These are phyloP conservation scores for Calophaca sinica DNA, from an alignment of 306 rosid species.

Conservation along the genomic window DNA sequence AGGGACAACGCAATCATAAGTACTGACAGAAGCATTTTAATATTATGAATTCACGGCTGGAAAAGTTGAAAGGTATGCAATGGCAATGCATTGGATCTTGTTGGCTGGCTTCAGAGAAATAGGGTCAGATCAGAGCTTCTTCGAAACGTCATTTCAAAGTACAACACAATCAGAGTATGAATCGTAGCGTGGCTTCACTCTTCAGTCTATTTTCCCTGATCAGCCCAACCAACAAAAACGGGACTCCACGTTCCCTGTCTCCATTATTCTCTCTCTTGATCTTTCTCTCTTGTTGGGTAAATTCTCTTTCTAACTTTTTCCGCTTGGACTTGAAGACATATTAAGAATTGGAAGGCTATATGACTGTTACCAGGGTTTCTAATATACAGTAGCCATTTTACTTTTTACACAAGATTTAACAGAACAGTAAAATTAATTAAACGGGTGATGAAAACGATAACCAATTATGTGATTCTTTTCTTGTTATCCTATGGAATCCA, in stretches of 20 bases:
- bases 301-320: slow-evolving; percentile 1
- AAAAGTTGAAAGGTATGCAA: slow-evolving; percentile 9
- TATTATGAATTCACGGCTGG: no score
- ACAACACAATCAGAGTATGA: slow-evolving; percentile 52
- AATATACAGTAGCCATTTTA: not conserved
- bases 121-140: not conserved
- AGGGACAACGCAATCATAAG: slow-evolving; percentile 38
- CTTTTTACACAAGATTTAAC: not conserved
- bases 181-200: slow-evolving; percentile 53
- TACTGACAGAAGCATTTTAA: not conserved
- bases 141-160: slow-evolving; percentile 76
- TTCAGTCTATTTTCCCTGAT: slow-evolving; percentile 38
- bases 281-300: slow-evolving; percentile 2
- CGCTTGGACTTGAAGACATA: not conserved
- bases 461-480: slow-evolving; percentile 53
- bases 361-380: slow-evolving; percentile 47
- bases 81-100: slow-evolving; percentile 53
- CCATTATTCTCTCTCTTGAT: not conserved
- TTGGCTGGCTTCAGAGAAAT: slow-evolving; percentile 36
- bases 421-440: slow-evolving; percentile 26
- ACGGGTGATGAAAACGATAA: slow-evolving; percentile 47
- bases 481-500: slow-evolving; percentile 45
- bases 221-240: slow-evolving; percentile 48
- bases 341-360: not conserved
- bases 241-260: slow-evolving; percentile 51